Evolutionary conservation across 192 early-diverging fungal genomes (phyloP), one percentile per base, ranked within the genome.

Genomic region (Umbelopsis isabellina): DNA sequence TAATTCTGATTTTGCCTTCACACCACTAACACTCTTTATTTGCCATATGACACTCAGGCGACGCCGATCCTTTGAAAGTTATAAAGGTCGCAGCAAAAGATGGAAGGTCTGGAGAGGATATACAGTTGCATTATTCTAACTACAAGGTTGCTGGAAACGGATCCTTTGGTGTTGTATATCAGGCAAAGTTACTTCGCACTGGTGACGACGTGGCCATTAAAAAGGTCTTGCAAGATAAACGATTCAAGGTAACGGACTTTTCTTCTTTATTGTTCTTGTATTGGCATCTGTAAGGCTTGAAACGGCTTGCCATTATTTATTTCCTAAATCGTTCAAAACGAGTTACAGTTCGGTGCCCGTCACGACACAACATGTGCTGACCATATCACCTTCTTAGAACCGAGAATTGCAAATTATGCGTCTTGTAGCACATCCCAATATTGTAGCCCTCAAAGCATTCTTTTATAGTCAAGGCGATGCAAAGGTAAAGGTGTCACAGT

Each of bases 111-210:
- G 92, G 91, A 49, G 92, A 95, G 69, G 88, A 94, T 51, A 83
- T 90, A 45, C 92, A 97, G 67, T 88, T 99, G 45, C 83, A 89
- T 41, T 99, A 97, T 77, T 89, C 94, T 27, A 93, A 95, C 75
- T 92, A 90, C 81, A 96, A 95, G 74, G 91, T 97, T 27, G 89
- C 97, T 49, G 98, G 98, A 65, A 98, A 97, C 75, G 97, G 97
- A 16, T 96, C 95, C 25, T 99, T 99, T 81, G 97, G 97, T 55
- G 96, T 99, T 16, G 97, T 99, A n/a, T 97, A 92, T 79, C 95
- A 97, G 81, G 97, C 96, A 30, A 94, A 95, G 79, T 79, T 98
- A 35, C 79, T 95, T 35, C 86, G 88, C 70, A 87, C 87, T 52
- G 85, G 87, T 51, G 94, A 98, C 70, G 86, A 88, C 50, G 91